phyloP scores from a whole-genome alignment of 306 rosid genomes.

The Fragaria vesca region DNA sequence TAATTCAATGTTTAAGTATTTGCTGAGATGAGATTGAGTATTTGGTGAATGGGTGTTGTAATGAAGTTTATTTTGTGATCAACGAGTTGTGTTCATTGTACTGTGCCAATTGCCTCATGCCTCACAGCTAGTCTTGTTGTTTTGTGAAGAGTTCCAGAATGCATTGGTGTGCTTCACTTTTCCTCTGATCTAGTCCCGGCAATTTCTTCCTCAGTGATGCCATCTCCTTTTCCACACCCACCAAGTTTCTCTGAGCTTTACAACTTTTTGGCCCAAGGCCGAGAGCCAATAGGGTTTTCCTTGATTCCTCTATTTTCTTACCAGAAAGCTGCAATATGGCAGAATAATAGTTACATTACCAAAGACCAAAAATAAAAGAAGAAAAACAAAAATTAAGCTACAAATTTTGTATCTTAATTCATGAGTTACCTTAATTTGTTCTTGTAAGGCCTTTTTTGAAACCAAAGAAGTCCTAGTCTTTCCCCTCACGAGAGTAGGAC shows the following conservation, averaged over 20 bases:
- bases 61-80: too few species aligned
- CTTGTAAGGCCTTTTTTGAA: conserved; percentile 14
- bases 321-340: conserved; percentile 10
- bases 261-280: background rate
- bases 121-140: background rate
- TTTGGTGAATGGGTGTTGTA: too few species aligned
- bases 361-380: too few species aligned
- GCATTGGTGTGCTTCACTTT: background rate
- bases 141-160: background rate
- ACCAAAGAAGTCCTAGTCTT: background rate
- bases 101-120: background rate
- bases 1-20: too few species aligned
- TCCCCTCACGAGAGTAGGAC: background rate
- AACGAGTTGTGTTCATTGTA: too few species aligned
- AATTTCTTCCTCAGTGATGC: conserved; percentile 7
- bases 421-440: conserved; percentile 19
- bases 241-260: conserved; percentile 9
- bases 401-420: background rate
- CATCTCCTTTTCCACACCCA: background rate
- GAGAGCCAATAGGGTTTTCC: background rate
- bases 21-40: too few species aligned
- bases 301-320: conserved; percentile 17
- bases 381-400: background rate
- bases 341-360: background rate
- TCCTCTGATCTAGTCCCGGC: background rate